Conservation (phyloP, 768 basidiomycete genomes). For the Fistulinella prunicolor region DNA sequence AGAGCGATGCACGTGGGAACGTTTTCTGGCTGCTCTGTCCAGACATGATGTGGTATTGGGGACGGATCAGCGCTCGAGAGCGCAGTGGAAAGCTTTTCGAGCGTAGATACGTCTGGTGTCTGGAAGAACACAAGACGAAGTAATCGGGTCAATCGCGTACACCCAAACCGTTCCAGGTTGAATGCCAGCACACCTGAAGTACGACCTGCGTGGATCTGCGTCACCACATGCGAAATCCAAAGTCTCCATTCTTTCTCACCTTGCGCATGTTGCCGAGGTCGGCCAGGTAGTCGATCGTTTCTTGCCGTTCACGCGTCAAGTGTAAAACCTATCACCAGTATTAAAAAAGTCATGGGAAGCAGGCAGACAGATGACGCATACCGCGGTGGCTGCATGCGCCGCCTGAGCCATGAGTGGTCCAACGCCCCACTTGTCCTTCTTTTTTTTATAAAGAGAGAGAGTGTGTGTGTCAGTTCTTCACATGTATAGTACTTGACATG, state of each 20-base stretch:
- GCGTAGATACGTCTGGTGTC: constrained; percentile 33
- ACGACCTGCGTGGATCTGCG: constrained; percentile 30
- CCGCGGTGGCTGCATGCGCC: constrained; percentile 43
- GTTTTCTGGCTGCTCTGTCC: constrained; percentile 45
- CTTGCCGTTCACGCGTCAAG: constrained; percentile 35
- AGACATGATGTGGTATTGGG: constrained; percentile 38
- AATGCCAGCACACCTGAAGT: constrained; percentile 33
- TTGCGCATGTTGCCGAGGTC: constrained; percentile 43
- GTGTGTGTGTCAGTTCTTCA: not conserved
- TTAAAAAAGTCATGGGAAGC: not conserved
- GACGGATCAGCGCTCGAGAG: constrained; percentile 23
- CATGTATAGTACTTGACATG: too few relatives aligned
- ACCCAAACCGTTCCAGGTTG: not conserved
- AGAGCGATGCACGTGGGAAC: constrained; percentile 42
- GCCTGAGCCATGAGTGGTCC: constrained; percentile 46
- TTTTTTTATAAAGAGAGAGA: constrained; percentile 12
- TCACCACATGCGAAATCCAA: not conserved
- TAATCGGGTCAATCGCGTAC: too few relatives aligned
- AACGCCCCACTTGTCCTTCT: constrained; percentile 43
- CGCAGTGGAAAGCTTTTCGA: constrained; percentile 31
- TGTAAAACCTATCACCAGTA: constrained; percentile 35
- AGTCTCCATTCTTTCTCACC: constrained; percentile 20
- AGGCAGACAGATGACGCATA: constrained; percentile 6
- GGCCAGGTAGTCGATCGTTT: constrained; percentile 38
- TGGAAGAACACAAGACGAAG: constrained; percentile 9